phyloP scores from a whole-genome alignment of 177 flowering plant species.

The Telopea speciosissima region DNA sequence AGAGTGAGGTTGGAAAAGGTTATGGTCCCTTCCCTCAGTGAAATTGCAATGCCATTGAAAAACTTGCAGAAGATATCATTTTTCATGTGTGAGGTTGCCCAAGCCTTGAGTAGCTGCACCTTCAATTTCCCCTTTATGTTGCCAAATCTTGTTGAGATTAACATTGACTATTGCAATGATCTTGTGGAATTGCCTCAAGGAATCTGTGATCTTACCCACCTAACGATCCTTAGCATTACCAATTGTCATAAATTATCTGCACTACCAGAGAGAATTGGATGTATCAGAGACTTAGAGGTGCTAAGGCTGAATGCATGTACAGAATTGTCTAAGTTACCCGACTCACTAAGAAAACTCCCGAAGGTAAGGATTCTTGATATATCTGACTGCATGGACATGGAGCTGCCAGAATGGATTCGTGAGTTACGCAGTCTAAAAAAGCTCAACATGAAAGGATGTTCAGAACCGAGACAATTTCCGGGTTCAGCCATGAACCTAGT shows the following conservation, averaged over 20 bases:
- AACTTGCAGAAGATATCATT: conserved; percentile 35
- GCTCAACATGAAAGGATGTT: conserved; percentile 35
- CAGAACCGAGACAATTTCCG: conserved; percentile 27
- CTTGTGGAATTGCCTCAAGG: conserved; percentile 27
- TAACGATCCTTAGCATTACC: conserved; percentile 36
- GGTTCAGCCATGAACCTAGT: conserved; percentile 16
- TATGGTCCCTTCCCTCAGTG: conserved; percentile 19
- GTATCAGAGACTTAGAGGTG: conserved; percentile 24
- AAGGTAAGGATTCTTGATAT: conserved; percentile 34
- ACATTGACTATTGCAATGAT: conserved; percentile 38
- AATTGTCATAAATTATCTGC: conserved; percentile 26
- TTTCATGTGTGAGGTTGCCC: conserved; percentile 27
- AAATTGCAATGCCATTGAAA: conserved; percentile 6
- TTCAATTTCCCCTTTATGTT: conserved; percentile 13
- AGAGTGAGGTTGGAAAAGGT: conserved; percentile 38
- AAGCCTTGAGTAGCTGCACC: conserved; percentile 15
- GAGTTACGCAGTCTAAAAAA: conserved; percentile 17
- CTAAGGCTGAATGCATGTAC: conserved; percentile 38
- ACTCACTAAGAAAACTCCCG: conserved; percentile 22
- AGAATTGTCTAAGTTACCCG: conserved; percentile 26
- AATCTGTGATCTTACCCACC: conserved; percentile 21
- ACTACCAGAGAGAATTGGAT: conserved; percentile 18
- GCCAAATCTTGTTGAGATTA: conserved; percentile 33
- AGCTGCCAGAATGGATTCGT: conserved; percentile 32
- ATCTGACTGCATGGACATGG: conserved; percentile 28